Evolutionary conservation across 176 grass and related monocot genomes (phyloP).

Genomic region (Zea mays): Zm-B73-REFERENCE-NAM-5.0 NC_050100.1:64098001-64098500

Average conservation of each 20-base stretch:
- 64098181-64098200: conserved; percentile 81
- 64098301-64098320: conserved; percentile 55
- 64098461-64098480: conserved; percentile 4
- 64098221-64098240: conserved; percentile 25
- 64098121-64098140: conserved; percentile 64
- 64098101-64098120: conserved; percentile 63
- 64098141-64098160: conserved; percentile 85
- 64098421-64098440: conserved; percentile 58
- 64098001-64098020: conserved; percentile 35
- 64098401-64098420: conserved; percentile 77
- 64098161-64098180: conserved; percentile 62
- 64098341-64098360: conserved; percentile 82
- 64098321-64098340: conserved; percentile 69
- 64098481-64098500: conserved; percentile 27
- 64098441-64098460: conserved; percentile 17
- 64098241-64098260: conserved; percentile 3
- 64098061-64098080: conserved; percentile 47
- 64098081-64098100: conserved; percentile 71
- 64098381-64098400: conserved; percentile 73
- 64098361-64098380: conserved; percentile 75
- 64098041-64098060: conserved; percentile 37
- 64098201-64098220: conserved; percentile 77
- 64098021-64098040: conserved; percentile 28
- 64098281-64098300: conserved; percentile 81
- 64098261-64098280: conserved; percentile 45